These are phyloP conservation scores for Eucalyptus polybractea DNA, from an alignment of 345 rosid genomes.

Conservation along the genomic window DNA sequence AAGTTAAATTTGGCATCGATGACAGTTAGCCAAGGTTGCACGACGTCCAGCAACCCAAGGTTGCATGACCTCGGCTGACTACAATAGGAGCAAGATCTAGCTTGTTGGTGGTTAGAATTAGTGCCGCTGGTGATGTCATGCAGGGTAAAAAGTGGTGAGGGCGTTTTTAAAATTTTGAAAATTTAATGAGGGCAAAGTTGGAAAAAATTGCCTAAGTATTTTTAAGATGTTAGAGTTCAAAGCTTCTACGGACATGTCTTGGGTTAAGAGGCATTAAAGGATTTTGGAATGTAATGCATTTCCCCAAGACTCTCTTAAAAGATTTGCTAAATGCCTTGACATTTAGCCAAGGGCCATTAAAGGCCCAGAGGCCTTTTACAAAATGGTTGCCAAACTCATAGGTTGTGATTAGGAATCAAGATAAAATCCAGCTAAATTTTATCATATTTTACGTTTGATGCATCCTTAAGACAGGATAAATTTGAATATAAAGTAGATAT, in stretches of 20 bases:
- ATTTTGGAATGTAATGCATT: neutral
- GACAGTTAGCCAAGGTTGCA: too few species aligned
- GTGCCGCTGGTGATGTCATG: neutral
- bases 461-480: too few species aligned
- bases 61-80: too few species aligned
- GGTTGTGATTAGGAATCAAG: too few species aligned
- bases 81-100: too few species aligned
- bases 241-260: neutral
- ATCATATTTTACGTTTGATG: too few species aligned
- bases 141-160: neutral
- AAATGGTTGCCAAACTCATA: neutral
- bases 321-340: neutral
- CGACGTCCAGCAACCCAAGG: too few species aligned
- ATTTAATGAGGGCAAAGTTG: neutral
- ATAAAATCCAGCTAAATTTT: too few species aligned
- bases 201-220: neutral
- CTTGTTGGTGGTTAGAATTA: too few species aligned
- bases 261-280: neutral
- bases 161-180: too few species aligned
- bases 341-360: neutral
- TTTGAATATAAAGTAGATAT: too few species aligned
- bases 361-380: neutral
- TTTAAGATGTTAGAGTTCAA: neutral
- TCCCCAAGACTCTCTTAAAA: neutral
- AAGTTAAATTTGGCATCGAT: too few species aligned